A percentile compares a stretch with the other conserved stretches of the same genome.
These are phyloP conservation scores for Phytomonas francai DNA, from an alignment of 208 protist genomes.

Conservation along the genomic window DNA sequence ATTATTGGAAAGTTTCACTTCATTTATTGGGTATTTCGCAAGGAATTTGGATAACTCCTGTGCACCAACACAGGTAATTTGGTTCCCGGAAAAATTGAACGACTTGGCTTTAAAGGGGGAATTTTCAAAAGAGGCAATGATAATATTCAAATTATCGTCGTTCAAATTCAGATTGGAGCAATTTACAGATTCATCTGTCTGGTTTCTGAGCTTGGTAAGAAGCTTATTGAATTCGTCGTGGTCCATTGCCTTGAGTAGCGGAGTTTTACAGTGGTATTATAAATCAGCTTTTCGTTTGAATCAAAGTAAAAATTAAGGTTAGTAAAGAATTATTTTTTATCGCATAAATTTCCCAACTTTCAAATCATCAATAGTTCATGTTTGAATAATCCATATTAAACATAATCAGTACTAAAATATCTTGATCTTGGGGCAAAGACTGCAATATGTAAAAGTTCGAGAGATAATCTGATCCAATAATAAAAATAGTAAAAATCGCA, in stretches of 20 bases:
- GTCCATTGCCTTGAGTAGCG: not conserved
- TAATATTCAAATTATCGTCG: not conserved
- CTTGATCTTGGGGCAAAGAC: not conserved
- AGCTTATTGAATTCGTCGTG: not conserved
- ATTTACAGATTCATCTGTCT: not conserved
- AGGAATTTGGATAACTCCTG: constrained; percentile 34
- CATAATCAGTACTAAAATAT: not conserved
- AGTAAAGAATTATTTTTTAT: no score
- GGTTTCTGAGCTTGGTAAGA: not conserved
- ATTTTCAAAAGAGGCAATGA: constrained; percentile 1
- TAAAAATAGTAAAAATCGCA: constrained; percentile 7
- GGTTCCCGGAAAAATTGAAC: constrained; percentile 51
- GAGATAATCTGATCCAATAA: not conserved
- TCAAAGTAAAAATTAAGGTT: not conserved
- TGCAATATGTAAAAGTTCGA: constrained; percentile 6
- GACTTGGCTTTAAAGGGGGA: constrained; percentile 14
- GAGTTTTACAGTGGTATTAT: not conserved
- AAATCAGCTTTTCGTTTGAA: not conserved
- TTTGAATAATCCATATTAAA: constrained; percentile 11
- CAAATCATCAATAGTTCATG: not conserved
- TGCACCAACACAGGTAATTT: constrained; percentile 44
- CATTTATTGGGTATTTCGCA: constrained; percentile 21
- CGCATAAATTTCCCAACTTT: no score
- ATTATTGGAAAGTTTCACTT: constrained; percentile 53
- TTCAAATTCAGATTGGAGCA: not conserved